Evolutionary conservation across 169 alveolate genomes (phyloP).

Genomic region (Blepharisma undulans): DNA sequence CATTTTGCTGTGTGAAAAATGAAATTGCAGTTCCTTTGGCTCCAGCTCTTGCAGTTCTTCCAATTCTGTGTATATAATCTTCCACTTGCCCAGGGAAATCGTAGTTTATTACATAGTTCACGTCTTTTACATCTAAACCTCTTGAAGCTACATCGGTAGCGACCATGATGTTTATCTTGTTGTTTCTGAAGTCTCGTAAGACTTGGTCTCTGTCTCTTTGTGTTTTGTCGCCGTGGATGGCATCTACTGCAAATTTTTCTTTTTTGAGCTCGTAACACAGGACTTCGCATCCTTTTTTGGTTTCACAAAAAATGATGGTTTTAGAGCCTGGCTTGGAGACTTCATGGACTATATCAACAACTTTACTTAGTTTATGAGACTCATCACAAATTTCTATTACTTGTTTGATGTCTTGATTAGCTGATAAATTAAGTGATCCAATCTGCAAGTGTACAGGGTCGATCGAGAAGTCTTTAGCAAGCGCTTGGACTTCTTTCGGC

Average conservation of each 20-base stretch:
- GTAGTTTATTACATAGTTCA: constrained; percentile 95
- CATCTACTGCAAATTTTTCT: constrained; percentile 40
- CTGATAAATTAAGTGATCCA: constrained; percentile 91
- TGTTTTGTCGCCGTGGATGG: constrained; percentile 93
- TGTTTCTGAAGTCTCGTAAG: constrained; percentile 93
- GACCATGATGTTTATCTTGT: constrained; percentile 93
- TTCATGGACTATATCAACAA: constrained; percentile 76
- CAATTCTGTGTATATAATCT: constrained; percentile 98
- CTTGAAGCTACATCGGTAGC: constrained; percentile 99
- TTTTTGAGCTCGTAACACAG: not conserved
- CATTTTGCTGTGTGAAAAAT: constrained; percentile 91
- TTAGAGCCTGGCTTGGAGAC: constrained; percentile 68
- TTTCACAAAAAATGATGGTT: constrained; percentile 88
- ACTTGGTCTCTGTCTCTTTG: constrained; percentile 86
- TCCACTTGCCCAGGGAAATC: constrained; percentile 98
- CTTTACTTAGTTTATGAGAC: constrained; percentile 53
- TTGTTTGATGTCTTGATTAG: constrained; percentile 93
- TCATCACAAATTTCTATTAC: constrained; percentile 78
- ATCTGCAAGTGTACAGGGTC: constrained; percentile 96
- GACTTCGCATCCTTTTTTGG: constrained; percentile 82
- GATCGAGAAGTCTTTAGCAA: constrained; percentile 93
- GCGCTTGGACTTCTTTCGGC: constrained; percentile 95
- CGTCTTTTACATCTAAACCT: constrained; percentile 97
- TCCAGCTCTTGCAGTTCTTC: constrained; percentile 97
- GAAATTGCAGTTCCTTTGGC: constrained; percentile 92